A percentile compares a stretch with the other conserved stretches of the same genome.
These are phyloP conservation scores for Antrodiella citrinella DNA, from an alignment of 768 basidiomycete species.

Conservation along the genomic window DNA sequence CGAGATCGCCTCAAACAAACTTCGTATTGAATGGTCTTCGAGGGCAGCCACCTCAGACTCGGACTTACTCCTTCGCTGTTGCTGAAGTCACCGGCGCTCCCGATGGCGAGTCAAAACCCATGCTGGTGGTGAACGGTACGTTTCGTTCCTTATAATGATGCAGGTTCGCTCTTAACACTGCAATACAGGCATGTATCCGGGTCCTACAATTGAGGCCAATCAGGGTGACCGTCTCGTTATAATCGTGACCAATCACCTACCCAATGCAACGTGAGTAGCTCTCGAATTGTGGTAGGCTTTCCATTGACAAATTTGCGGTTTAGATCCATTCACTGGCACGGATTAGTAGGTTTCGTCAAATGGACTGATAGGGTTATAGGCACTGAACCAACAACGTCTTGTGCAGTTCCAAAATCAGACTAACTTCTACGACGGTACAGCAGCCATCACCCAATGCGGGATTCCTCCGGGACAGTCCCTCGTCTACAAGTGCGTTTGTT, in stretches of 20 bases:
- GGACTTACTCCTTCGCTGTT: conserved; percentile 37
- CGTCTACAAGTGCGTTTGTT: conserved; percentile 24
- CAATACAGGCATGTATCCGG: conserved; percentile 24
- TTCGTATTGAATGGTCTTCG: conserved; percentile 10
- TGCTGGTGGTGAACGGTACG: conserved; percentile 41
- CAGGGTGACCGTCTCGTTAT: conserved; percentile 28
- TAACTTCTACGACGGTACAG: conserved; percentile 40
- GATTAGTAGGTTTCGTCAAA: conserved; percentile 16
- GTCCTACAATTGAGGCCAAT: conserved; percentile 32
- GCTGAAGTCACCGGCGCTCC: conserved; percentile 30
- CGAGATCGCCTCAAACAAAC: conserved; percentile 3
- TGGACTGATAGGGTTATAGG: conserved; percentile 2
- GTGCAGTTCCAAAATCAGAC: conserved; percentile 36
- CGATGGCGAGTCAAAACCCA: conserved; percentile 31
- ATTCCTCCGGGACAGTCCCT: conserved; percentile 43
- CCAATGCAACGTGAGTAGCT: conserved; percentile 22
- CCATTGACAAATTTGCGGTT: background rate
- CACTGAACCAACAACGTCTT: background rate
- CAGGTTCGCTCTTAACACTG: background rate
- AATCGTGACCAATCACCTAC: conserved; percentile 27
- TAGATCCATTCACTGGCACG: conserved; percentile 29
- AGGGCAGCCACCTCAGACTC: conserved; percentile 26
- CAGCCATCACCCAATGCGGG: conserved; percentile 41
- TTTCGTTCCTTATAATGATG: background rate
- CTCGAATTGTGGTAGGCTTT: background rate